Base-by-base conservation (phyloP, 768 basidiomycete genomes). In the Daedalea quercina region DNA sequence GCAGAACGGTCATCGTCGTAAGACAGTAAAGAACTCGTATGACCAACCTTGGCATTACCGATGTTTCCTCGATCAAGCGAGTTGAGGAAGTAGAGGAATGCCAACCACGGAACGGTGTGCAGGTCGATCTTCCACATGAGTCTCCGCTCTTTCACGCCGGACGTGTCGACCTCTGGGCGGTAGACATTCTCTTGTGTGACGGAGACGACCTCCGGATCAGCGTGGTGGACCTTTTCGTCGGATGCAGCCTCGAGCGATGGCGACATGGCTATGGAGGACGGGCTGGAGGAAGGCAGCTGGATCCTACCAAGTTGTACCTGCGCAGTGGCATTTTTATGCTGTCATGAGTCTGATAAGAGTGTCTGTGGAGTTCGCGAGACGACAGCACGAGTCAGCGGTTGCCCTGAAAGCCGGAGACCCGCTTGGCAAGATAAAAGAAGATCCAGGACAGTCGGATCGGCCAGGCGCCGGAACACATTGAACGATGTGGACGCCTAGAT, bases 81-180 rank as follows among this genome's bases (percentile, higher is more conserved):
- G 65, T 80, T 87, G 58, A 91, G 72, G 24, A 90, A 72, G 65
- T 90, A 90, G 22, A 92, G 70, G 8, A 89, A 60, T 9, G 82
- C 75, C 23, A 92, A 69, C 84, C 86, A 90, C 31, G 90, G 90
- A 28, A 91, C 75, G 51, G 91, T 73, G 60, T 75, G 76, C 58
- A 80, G 52, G 63, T 88, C 86, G 46, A 87, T 78, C 64, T 76
- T 84, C 43, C 84, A 62, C 56, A 76, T 56, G 23, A 87, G 71
- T 50, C 69, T 76, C 45, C 67, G 71, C 63, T 83, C 83, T 59
- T 86, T 71, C 44, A 87, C 60, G 12, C 63, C 58, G 34, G 77
- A 77, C 2, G 72, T 75, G 58, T 81, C 78, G n/a, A 80, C 66
- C 13, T 78, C 75, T 12, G 76, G 71, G 34, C 72, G 72, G 62